A percentile compares a stretch with the other conserved stretches of the same genome.
phyloP scores from a whole-genome alignment of 331 rosid genomes.

The Dryas integrifolia region DNA sequence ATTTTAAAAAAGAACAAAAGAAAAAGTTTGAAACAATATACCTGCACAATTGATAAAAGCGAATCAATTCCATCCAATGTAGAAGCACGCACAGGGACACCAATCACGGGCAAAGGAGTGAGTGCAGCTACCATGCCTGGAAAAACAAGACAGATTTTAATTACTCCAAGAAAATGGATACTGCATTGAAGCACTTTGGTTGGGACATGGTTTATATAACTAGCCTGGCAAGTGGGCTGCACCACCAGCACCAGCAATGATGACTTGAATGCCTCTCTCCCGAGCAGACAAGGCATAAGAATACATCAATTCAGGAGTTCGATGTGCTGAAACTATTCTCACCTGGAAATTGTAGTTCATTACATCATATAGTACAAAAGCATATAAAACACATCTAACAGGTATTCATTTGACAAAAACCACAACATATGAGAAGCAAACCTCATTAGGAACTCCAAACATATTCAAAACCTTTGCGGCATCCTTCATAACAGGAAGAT shows the following conservation, averaged over 20 bases:
- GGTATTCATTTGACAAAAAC: background rate
- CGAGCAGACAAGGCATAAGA: constrained; percentile 68
- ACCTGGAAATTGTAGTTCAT: constrained; percentile 45
- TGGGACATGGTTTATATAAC: constrained; percentile 17
- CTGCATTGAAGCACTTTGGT: constrained; percentile 1
- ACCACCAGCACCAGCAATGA: constrained; percentile 95
- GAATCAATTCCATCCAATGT: constrained; percentile 84
- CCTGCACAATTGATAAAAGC: constrained; percentile 89
- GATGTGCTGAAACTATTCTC: constrained; percentile 82
- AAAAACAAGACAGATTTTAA: constrained; percentile 15
- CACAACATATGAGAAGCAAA: constrained; percentile 27
- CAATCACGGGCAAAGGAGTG: constrained; percentile 73
- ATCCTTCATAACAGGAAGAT: constrained; percentile 85
- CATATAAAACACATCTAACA: background rate
- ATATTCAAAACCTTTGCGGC: constrained; percentile 70
- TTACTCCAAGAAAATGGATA: constrained; percentile 1
- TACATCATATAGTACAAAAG: constrained; percentile 11
- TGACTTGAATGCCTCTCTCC: constrained; percentile 67
- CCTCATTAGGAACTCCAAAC: constrained; percentile 84
- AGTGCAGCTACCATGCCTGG: constrained; percentile 94
- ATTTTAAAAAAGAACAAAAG: no score
- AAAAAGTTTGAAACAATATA: constrained; percentile 16
- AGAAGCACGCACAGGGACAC: constrained; percentile 96
- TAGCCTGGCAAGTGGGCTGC: constrained; percentile 96
- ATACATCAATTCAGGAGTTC: constrained; percentile 83